Evolutionary conservation across 2,329 filamentous ascomycete species (phyloP).

Genomic region (Aspergillus fumigatiaffinis): DNA sequence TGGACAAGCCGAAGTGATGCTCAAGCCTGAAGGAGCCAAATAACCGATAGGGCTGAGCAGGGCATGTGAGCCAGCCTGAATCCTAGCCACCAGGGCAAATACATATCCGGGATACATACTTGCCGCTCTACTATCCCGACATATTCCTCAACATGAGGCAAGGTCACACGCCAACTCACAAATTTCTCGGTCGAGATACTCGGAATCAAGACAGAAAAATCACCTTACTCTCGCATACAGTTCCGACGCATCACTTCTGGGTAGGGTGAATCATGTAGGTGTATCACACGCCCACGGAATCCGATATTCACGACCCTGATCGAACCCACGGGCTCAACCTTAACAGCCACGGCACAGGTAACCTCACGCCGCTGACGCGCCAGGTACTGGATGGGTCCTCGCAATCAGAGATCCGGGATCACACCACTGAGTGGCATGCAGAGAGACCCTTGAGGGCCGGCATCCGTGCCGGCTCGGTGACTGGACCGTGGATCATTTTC

Average conservation of each 20-base stretch:
- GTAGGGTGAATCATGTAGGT: not conserved
- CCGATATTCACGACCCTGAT: no score
- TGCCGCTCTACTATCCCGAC: not conserved
- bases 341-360: not conserved
- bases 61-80: no score
- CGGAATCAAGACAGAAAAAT: not conserved
- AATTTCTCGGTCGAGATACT: constrained; percentile 1
- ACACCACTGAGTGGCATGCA: constrained; percentile 14
- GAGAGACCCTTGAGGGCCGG: constrained; percentile 10
- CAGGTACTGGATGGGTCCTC: not conserved
- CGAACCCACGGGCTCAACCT: not conserved
- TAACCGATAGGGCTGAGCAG: not conserved
- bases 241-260: not conserved
- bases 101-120: not conserved
- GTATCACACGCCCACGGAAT: not conserved
- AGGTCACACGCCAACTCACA: not conserved
- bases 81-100: not conserved
- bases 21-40: not conserved
- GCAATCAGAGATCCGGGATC: constrained; percentile 11
- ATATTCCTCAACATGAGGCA: not conserved
- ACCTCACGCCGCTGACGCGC: not conserved
- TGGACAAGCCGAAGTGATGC: not conserved
- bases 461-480: constrained; percentile 7
- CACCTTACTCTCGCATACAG: not conserved
- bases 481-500: not conserved